Base-by-base conservation (phyloP, 2,329 filamentous ascomycete species). In the Claviceps arundinis region DNA sequence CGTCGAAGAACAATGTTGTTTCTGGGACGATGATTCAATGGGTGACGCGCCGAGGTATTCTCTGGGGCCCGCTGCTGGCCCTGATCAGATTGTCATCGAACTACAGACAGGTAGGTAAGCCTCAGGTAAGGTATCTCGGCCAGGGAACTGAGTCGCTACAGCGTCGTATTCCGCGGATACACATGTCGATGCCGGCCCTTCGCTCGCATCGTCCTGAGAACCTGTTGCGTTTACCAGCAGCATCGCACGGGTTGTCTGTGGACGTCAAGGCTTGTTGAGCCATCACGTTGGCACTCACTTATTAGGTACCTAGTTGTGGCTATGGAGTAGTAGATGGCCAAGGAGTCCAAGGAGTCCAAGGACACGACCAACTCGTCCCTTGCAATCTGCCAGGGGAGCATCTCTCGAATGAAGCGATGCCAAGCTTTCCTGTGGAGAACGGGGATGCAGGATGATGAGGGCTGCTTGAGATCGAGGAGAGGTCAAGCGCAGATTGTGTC, bases 341-440 rank as follows among this genome's bases (percentile, higher is more conserved):
- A 30, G 30, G 9, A 30, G 30, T 24, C 22, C 30, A 51, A 37
- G 42, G 41, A 40, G 46, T 22, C 8, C 43, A 41, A 9, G 30
- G 9, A 34, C 30, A 34, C 37, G n/a, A n/a, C 49, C 19, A 46
- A 22, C 34, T 50, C 26, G 30, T 34, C 19, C 42, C 40, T 50
- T 22, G 40, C 24, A 14, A 5, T 37, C 24, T 19, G n/a, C 50
- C 14, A 47, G 43, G 43, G 34, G 13, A 17, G 8, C 13, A 38
- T 45, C 41, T 50, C 24, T 37, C 26, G 26, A 45, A 50, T 46
- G 37, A 50, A 24, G 50, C 50, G 37, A 47, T 26, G 50, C 50
- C 37, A 34, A 38, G 43, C 16, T 11, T 47, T 44, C 13, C 37
- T 37, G 43, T 51, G 34, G 24, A 42, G n/a, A 45, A 45, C 17